Conservation (phyloP, 495 filamentous ascomycete species). For the Aspergillus wentii region DNA sequence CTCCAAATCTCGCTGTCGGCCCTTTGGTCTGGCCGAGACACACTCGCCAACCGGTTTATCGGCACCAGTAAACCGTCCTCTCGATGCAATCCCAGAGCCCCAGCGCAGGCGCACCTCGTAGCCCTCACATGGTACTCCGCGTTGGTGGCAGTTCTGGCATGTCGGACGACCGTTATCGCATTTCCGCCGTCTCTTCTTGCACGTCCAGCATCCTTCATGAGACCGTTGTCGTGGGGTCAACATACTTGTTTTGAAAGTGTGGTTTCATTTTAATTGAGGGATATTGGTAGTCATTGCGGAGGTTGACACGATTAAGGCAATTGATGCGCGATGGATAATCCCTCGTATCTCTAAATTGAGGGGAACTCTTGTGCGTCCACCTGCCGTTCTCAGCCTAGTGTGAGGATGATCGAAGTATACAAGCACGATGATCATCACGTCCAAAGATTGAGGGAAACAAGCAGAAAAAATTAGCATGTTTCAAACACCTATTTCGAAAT, state of each 20-base stretch:
- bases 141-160: constrained; percentile 22
- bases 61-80: constrained; percentile 30
- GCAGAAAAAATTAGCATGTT: too few species aligned
- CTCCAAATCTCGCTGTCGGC: constrained; percentile 26
- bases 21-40: constrained; percentile 18
- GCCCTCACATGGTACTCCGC: constrained; percentile 26
- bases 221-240: constrained; percentile 24
- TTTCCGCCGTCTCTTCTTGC: constrained; percentile 27
- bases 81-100: constrained; percentile 33
- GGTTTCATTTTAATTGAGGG: too few species aligned
- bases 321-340: too few species aligned
- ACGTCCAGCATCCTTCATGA: constrained; percentile 33
- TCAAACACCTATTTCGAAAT: constrained; percentile 16
- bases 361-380: constrained; percentile 18
- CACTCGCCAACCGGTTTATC: constrained; percentile 24
- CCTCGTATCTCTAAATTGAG: too few species aligned
- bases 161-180: constrained; percentile 26
- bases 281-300: too few species aligned
- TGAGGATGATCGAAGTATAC: too few species aligned
- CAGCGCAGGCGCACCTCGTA: constrained; percentile 33
- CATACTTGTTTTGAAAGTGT: constrained; percentile 26
- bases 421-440: too few species aligned
- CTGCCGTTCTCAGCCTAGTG: constrained; percentile 12
- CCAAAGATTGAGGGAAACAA: too few species aligned
- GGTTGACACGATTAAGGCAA: too few species aligned